A percentile compares a stretch with the other conserved stretches of the same genome.
Conservation (phyloP, 257 asterid species). For the Osmanthus fragrans region DNA sequence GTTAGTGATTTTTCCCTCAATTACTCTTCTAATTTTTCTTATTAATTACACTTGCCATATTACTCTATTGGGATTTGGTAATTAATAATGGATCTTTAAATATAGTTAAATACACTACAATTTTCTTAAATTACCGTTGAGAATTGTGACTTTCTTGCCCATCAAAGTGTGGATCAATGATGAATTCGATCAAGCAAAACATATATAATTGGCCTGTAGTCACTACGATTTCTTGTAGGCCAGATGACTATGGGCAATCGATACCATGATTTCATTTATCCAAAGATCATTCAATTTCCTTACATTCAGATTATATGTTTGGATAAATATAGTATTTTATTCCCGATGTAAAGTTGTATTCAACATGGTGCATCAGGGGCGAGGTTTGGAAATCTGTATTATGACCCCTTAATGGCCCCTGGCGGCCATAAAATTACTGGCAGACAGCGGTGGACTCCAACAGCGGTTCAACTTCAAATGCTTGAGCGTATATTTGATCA, state of each 20-base stretch:
- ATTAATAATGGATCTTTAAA: no score
- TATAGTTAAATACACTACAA: no score
- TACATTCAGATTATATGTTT: neutral
- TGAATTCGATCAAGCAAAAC: neutral
- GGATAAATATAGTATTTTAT: neutral
- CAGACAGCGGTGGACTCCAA: slow-evolving; percentile 96
- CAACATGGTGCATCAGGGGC: slow-evolving; percentile 53
- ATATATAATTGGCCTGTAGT: neutral
- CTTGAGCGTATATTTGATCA: slow-evolving; percentile 87
- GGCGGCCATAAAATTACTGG: slow-evolving; percentile 84
- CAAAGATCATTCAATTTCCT: neutral
- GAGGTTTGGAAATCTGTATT: slow-evolving; percentile 80
- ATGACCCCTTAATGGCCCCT: slow-evolving; percentile 67
- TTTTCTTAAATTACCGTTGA: no score
- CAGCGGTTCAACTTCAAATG: slow-evolving; percentile 89
- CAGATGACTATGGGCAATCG: neutral
- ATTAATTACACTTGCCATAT: no score
- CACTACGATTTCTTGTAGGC: neutral
- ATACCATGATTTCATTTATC: neutral
- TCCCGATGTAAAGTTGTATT: neutral
- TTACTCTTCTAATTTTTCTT: no score
- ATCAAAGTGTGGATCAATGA: neutral
- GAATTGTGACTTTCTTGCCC: neutral
- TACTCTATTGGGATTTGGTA: neutral
- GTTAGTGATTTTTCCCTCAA: neutral